phyloP scores from a whole-genome alignment of 2,329 filamentous ascomycete genomes.

The Coniochaeta hoffmannii region DNA sequence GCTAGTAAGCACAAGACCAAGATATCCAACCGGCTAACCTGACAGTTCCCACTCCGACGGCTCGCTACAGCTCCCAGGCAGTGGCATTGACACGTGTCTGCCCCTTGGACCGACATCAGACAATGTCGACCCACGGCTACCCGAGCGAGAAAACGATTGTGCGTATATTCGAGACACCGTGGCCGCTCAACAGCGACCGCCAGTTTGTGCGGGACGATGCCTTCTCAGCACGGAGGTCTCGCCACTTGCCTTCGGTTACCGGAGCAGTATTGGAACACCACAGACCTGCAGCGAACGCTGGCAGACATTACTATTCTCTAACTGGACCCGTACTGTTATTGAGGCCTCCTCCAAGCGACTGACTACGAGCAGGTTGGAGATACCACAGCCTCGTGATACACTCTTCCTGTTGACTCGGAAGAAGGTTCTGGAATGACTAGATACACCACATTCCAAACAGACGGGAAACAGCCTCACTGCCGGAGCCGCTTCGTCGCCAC shows the following conservation, averaged over 20 bases:
- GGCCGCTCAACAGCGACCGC: too few relatives aligned
- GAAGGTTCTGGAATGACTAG: background rate
- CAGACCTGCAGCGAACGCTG: too few relatives aligned
- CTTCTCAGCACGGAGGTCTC: too few relatives aligned
- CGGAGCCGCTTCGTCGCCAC: background rate
- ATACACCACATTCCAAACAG: background rate
- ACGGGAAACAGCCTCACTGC: background rate
- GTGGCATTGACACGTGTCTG: background rate
- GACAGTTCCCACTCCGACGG: background rate
- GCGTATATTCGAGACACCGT: too few relatives aligned
- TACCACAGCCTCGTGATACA: background rate
- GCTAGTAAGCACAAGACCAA: too few relatives aligned
- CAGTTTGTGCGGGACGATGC: too few relatives aligned
- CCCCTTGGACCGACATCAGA: background rate
- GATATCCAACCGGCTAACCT: background rate
- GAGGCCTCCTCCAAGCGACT: background rate
- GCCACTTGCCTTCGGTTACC: too few relatives aligned
- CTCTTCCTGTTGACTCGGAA: background rate
- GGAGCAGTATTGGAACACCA: too few relatives aligned
- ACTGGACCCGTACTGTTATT: too few relatives aligned
- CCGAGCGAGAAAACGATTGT: too few relatives aligned
- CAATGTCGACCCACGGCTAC: background rate
- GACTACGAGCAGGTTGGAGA: background rate
- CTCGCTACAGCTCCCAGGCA: background rate
- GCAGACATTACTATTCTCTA: too few relatives aligned